Evolutionary conservation across 192 early-diverging fungal species (phyloP).

Genomic region (Coemansia asiatica): DNA sequence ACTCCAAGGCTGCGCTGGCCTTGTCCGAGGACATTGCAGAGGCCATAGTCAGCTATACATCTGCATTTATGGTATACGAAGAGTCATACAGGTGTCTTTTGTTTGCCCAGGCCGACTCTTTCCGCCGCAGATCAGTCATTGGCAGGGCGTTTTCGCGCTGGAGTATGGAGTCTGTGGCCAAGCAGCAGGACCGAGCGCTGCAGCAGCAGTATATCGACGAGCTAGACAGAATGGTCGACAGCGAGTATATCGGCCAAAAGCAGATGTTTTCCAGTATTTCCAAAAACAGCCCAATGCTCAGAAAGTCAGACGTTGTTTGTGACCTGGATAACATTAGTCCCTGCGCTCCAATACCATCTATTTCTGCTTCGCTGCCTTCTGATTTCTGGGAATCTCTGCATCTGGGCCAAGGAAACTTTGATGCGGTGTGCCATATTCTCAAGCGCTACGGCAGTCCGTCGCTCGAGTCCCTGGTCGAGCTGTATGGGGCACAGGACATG

Average conservation of each 20-base stretch:
- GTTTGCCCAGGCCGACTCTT: conserved; percentile 35
- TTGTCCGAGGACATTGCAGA: conserved; percentile 33
- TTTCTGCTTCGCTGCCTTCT: background rate
- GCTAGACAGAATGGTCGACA: conserved; percentile 31
- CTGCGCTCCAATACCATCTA: background rate
- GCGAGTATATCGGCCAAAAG: conserved; percentile 18
- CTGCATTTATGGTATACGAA: conserved; percentile 44
- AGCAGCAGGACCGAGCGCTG: conserved; percentile 32
- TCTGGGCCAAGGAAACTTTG: conserved; percentile 38
- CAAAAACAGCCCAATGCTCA: background rate
- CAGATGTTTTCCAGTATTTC: background rate
- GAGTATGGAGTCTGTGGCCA: conserved; percentile 34
- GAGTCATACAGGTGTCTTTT: conserved; percentile 34
- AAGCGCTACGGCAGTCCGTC: conserved; percentile 20
- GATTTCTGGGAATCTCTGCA: conserved; percentile 52
- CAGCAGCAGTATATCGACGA: conserved; percentile 43
- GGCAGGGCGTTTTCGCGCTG: conserved; percentile 25
- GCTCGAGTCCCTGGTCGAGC: conserved; percentile 13
- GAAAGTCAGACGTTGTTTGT: background rate
- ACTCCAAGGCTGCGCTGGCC: conserved; percentile 9
- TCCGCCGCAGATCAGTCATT: conserved; percentile 23
- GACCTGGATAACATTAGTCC: background rate
- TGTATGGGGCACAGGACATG: conserved; percentile 16
- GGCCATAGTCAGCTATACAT: conserved; percentile 39
- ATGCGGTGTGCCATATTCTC: conserved; percentile 14